Base-by-base conservation (phyloP, 2,329 filamentous ascomycete genomes). In the Sclerotinia subarctica region DNA sequence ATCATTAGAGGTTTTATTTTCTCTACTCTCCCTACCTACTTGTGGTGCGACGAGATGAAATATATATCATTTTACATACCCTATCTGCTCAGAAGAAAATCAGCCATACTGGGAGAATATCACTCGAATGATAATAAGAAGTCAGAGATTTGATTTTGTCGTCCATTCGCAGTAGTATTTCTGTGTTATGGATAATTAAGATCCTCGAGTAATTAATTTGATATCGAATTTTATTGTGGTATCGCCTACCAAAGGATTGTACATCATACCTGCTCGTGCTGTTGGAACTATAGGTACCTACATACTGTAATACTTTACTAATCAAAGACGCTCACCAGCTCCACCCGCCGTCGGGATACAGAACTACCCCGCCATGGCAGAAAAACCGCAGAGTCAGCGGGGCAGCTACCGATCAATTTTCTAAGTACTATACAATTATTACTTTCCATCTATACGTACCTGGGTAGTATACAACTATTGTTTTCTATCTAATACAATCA, bases 281-380 rank as follows among this genome's bases (percentile, higher is more conserved):
- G 6, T 42, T 42, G 3, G 38, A 42, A 15, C 38, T 47, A 47
- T 19, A 7, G 44, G 44, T 47, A 47, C 44, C 21, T 21, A 19
- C 44, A 46, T 21, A 19, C 44, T 6, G 44, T 13, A 11, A 38
- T 42, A 15, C 38, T 17, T 42, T 42, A 42, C 38, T 42, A 42
- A 56, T 56, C 53, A 56, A 21, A 56, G 29, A 32, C n/a, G 29
- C 53, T 56, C 35, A 10, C 35, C 35, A 10, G 35, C 35, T 35
- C 52, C 52, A 54, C 52, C 52, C 29, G 19, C 26, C 32, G 24
- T 53, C 51, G 4, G 19, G 26, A 53, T 21, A 5, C 29, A 52
- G 32, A 54, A 54, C 29, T 54, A 54, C 53, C 53, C 53, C 53
- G 53, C 53, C 53, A 56, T n/a, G 32, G 52, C 19, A 54, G 10